A percentile compares a stretch with the other conserved stretches of the same genome.
Conservation (phyloP, 2,329 filamentous ascomycete species). For the Aureobasidium sp. region DNA sequence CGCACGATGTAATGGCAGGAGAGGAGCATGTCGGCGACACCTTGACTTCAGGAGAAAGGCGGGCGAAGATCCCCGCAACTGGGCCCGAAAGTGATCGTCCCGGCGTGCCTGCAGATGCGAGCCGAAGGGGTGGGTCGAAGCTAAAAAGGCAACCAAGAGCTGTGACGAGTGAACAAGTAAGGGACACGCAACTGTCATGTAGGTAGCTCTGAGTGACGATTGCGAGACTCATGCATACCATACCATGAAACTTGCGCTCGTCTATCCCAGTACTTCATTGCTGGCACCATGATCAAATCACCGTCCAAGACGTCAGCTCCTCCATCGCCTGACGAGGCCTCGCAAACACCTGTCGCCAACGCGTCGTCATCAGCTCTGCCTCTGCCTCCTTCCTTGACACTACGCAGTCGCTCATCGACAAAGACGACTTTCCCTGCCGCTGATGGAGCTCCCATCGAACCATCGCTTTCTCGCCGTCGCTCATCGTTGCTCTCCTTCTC, state of each 20-base stretch:
- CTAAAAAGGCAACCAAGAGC: conserved; percentile 3
- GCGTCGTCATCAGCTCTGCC: conserved; percentile 16
- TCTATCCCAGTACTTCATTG: neutral
- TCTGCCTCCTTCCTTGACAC: neutral
- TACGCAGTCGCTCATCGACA: conserved; percentile 6
- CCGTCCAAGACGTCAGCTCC: conserved; percentile 3
- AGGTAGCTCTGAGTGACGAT: neutral
- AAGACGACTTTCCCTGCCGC: neutral
- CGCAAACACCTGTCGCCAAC: neutral
- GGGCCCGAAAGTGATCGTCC: neutral
- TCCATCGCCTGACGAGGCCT: neutral
- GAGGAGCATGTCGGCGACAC: neutral
- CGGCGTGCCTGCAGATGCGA: neutral
- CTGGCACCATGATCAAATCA: neutral
- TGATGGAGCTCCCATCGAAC: conserved; percentile 17
- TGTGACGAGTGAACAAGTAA: neutral
- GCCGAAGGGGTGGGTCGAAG: neutral
- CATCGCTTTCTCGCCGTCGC: conserved; percentile 47
- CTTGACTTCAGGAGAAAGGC: neutral
- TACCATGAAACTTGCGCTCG: neutral
- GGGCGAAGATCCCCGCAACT: neutral
- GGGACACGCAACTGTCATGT: neutral
- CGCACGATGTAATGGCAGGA: neutral
- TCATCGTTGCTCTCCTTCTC: conserved; percentile 75
- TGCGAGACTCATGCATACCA: neutral